A percentile compares a stretch with the other conserved stretches of the same genome.
Conservation (phyloP, 2,329 filamentous ascomycete genomes). For the Bipolaris victoriae region DNA sequence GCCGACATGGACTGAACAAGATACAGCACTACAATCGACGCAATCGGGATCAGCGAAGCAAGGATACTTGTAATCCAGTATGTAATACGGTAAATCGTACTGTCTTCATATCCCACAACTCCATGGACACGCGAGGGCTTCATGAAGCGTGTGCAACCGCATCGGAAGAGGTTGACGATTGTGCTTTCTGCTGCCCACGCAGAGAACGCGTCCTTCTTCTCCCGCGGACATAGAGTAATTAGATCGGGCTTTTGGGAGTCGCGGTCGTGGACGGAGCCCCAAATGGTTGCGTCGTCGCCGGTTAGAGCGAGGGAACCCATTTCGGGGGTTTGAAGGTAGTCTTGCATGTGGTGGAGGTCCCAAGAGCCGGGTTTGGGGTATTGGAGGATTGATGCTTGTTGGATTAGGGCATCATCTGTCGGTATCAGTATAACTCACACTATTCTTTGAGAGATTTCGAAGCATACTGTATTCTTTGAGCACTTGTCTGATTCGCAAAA, state of each 20-base stretch:
- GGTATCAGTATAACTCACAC: neutral
- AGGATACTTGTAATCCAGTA: slow-evolving; percentile 1
- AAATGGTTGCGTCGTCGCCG: neutral
- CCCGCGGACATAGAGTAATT: neutral
- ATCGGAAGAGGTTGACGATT: neutral
- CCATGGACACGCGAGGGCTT: neutral
- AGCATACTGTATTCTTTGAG: slow-evolving; percentile 3
- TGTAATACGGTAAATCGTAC: neutral
- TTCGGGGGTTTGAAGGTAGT: neutral
- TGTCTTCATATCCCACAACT: neutral
- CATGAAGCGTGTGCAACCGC: neutral
- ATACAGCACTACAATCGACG: neutral
- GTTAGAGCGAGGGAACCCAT: neutral
- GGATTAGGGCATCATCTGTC: neutral
- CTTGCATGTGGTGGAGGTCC: slow-evolving; percentile 2
- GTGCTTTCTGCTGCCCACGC: slow-evolving; percentile 1
- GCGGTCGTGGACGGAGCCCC: neutral
- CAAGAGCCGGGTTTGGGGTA: neutral
- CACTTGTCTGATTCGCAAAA: neutral
- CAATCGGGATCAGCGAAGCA: slow-evolving; percentile 5
- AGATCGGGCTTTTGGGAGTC: neutral
- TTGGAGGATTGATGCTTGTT: slow-evolving; percentile 2
- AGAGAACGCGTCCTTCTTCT: slow-evolving; percentile 1
- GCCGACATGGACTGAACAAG: neutral
- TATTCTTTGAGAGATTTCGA: neutral